phyloP scores from a whole-genome alignment of 2,329 filamentous ascomycete genomes.

The Parastagonospora avenae region DNA sequence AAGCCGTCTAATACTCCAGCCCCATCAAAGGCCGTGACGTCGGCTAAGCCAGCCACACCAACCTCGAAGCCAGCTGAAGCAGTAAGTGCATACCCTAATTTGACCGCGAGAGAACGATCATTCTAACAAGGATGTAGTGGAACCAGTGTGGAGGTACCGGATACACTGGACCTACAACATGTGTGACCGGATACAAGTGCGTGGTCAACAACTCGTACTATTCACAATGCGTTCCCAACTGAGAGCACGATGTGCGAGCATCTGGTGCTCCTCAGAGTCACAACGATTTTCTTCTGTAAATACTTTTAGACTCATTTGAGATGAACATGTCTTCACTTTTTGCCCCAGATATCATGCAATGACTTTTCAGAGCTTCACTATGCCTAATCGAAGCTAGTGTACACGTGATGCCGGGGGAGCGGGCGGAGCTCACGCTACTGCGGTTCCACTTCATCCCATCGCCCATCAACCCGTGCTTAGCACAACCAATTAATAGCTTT shows the following conservation, averaged over 20 bases:
- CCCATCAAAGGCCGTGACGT: background rate
- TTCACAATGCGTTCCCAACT: constrained; percentile 13
- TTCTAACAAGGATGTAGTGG: constrained; percentile 1
- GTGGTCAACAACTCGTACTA: constrained; percentile 6
- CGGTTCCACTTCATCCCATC: background rate
- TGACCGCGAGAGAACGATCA: background rate
- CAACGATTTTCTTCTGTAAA: constrained; percentile 16
- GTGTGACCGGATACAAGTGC: constrained; percentile 21
- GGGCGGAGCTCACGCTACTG: background rate
- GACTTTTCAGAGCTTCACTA: too few relatives aligned
- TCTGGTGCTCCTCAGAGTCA: background rate
- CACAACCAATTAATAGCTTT: too few relatives aligned
- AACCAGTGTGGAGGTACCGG: constrained; percentile 25
- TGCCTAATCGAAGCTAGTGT: too few relatives aligned
- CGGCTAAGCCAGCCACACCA: constrained; percentile 4
- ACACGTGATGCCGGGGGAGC: background rate
- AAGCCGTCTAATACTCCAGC: constrained; percentile 4
- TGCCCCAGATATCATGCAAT: too few relatives aligned
- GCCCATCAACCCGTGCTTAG: background rate
- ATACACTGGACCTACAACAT: constrained; percentile 23
- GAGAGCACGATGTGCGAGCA: background rate
- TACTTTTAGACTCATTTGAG: constrained; percentile 13
- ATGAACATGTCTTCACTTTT: background rate
- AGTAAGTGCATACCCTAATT: background rate
- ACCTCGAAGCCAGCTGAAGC: constrained; percentile 2